Base-by-base conservation (phyloP, 208 protist species). In the Trypanosoma boissoni region DNA sequence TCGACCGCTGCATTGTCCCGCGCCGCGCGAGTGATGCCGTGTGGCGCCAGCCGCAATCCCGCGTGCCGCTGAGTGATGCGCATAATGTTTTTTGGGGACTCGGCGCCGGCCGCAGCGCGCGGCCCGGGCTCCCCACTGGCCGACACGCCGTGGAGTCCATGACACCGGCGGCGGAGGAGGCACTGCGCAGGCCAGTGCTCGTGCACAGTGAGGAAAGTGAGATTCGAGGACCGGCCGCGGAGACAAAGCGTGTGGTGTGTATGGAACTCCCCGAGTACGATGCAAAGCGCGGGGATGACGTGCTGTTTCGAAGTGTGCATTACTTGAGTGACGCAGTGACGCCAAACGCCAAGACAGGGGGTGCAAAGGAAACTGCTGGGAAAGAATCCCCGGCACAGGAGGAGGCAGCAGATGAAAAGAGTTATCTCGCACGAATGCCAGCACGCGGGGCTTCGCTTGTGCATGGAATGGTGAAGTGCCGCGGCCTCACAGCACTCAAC, bases 401-500 rank as follows among this genome's bases (percentile, higher is more conserved):
- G 26, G 32, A 39, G 31, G 34, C 72, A 29, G 70, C 50, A 12
- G 7, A 9, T 26, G 28, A 39, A 50, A 52, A 45, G n/a, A 48
- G 46, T 18, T 88, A 89, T 68, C 65, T 88, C 26, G 68, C 78
- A 18, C 85, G 81, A 56, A 88, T 91, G 75, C 79, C 83, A 1
- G 76, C 72, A 14, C 53, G 76, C 28, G 85, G 83, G 18, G 54
- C 76, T 27, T 76, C 85, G 41, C 54, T 88, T 27, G 74, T 93
- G 26, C 86, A 95, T 51, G 89, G 89, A 37, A 86, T 93, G 68
- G 68, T 78, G 36, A 95, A 95, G 69, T 95, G 89, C 67, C 87
- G 76, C 50, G 73, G 51, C 16, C 50, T 95, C 10, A 83, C 81
- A 8, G 58, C 79, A 28, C 62, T 79, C 26, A 95, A 92, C 68